These are phyloP conservation scores for Triticum monococcum DNA, from an alignment of 176 grass and related monocot species.

Conservation along the genomic window DNA sequence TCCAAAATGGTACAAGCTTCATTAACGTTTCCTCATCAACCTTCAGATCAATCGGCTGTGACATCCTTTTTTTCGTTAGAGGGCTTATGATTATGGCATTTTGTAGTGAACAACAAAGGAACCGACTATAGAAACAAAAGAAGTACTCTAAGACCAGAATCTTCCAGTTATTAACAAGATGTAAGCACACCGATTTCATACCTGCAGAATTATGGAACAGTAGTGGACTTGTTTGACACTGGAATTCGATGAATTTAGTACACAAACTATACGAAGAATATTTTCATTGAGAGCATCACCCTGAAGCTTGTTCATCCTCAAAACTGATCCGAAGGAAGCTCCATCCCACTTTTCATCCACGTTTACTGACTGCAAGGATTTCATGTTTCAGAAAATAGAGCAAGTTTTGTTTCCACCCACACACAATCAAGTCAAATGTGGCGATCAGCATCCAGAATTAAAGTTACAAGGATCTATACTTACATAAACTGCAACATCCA, in stretches of 20 bases:
- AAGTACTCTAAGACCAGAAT: not conserved
- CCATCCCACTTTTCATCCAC: conserved; percentile 87
- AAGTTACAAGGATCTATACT: conserved; percentile 3
- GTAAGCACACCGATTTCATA: conserved; percentile 25
- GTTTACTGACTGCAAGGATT: conserved; percentile 63
- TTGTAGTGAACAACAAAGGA: conserved; percentile 17
- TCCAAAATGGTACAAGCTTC: conserved; percentile 91
- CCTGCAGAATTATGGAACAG: conserved; percentile 75
- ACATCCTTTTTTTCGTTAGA: conserved; percentile 35
- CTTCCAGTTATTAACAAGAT: not conserved
- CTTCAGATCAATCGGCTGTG: conserved; percentile 79
- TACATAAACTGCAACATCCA: conserved; percentile 66
- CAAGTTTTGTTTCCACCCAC: not conserved
- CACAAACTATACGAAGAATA: conserved; percentile 56
- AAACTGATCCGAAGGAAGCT: conserved; percentile 70
- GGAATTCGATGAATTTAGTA: conserved; percentile 54
- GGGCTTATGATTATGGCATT: conserved; percentile 11
- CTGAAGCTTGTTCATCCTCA: conserved; percentile 64
- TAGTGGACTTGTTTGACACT: conserved; percentile 85
- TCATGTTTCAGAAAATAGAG: not conserved
- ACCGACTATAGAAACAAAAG: not conserved
- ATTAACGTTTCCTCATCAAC: conserved; percentile 86
- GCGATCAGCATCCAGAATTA: conserved; percentile 6
- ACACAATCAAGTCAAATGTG: conserved; percentile 20
- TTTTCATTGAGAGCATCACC: conserved; percentile 52